Conservation (phyloP, 2,329 filamentous ascomycete genomes). For the Purpureocillium lavendulum region DNA sequence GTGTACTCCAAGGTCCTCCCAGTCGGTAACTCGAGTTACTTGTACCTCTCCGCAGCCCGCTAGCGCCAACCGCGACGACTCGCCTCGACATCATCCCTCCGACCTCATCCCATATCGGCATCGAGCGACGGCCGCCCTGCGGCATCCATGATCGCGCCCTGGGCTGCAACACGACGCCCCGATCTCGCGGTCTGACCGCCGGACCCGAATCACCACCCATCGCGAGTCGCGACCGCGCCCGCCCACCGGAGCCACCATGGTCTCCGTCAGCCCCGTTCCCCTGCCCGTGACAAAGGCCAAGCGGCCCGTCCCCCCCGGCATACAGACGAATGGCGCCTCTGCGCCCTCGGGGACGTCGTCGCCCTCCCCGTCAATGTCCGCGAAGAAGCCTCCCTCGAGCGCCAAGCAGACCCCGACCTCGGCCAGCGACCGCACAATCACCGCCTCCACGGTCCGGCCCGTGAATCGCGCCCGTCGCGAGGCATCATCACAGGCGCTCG, state of each 20-base stretch:
- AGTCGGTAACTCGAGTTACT: no score
- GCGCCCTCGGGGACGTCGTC: slow-evolving; percentile 46
- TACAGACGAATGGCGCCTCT: slow-evolving; percentile 54
- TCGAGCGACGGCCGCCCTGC: slow-evolving; percentile 3
- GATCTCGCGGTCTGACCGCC: slow-evolving; percentile 6
- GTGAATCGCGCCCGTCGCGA: slow-evolving; percentile 54
- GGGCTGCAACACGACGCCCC: background rate
- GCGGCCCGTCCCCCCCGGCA: slow-evolving; percentile 55
- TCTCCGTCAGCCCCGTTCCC: slow-evolving; percentile 42
- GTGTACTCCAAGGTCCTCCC: no score
- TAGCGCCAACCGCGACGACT: slow-evolving; percentile 9
- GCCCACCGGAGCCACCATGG: slow-evolving; percentile 32
- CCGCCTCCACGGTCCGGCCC: slow-evolving; percentile 36
- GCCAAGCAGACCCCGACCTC: slow-evolving; percentile 30
- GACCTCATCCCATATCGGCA: background rate
- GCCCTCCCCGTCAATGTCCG: slow-evolving; percentile 47
- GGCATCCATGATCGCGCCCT: slow-evolving; percentile 11
- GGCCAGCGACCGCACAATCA: slow-evolving; percentile 25
- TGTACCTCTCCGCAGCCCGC: slow-evolving; percentile 10
- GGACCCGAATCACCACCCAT: slow-evolving; percentile 6
- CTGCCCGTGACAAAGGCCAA: slow-evolving; percentile 53
- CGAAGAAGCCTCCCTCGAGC: slow-evolving; percentile 42
- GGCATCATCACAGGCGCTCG: slow-evolving; percentile 31
- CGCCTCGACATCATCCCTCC: slow-evolving; percentile 5
- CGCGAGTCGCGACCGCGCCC: slow-evolving; percentile 10